A percentile compares a stretch with the other conserved stretches of the same genome.
Conservation (phyloP, 208 protist species). For the Crithidia acanthocephali region DNA sequence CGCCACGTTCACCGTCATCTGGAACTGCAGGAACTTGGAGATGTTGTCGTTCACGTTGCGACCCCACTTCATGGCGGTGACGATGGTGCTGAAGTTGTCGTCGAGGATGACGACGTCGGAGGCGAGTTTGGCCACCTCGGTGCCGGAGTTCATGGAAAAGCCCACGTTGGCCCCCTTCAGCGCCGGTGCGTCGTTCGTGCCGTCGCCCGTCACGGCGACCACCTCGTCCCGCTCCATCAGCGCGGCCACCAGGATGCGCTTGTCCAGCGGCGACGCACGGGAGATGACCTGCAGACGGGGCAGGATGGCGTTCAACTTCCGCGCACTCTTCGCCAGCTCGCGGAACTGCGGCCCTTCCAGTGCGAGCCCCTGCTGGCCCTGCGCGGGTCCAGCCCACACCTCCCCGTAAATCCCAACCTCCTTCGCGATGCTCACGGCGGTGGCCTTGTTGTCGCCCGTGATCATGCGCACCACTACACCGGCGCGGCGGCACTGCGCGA, state of each 20-base stretch:
- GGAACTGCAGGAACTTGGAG: slow-evolving; percentile 98
- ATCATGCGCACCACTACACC: slow-evolving; percentile 97
- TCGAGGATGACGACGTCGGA: slow-evolving; percentile 97
- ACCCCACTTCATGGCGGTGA: slow-evolving; percentile 97
- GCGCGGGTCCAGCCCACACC: slow-evolving; percentile 26
- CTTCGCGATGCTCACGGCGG: slow-evolving; percentile 93
- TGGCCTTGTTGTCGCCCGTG: slow-evolving; percentile 95
- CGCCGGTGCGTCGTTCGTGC: slow-evolving; percentile 98
- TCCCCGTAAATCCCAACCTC: slow-evolving; percentile 37
- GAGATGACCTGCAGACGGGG: slow-evolving; percentile 93
- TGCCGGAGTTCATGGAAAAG: slow-evolving; percentile 95
- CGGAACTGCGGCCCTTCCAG: slow-evolving; percentile 93
- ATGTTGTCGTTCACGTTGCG: slow-evolving; percentile 98
- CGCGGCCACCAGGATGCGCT: slow-evolving; percentile 80
- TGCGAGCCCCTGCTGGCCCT: slow-evolving; percentile 41
- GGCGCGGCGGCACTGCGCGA: slow-evolving; percentile 88
- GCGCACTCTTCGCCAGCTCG: slow-evolving; percentile 60
- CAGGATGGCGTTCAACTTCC: slow-evolving; percentile 55
- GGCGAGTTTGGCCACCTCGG: slow-evolving; percentile 94
- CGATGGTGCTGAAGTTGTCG: slow-evolving; percentile 98
- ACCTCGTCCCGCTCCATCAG: slow-evolving; percentile 84
- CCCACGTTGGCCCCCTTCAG: slow-evolving; percentile 99
- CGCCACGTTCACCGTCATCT: slow-evolving; percentile 97
- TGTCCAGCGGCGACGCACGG: slow-evolving; percentile 95
- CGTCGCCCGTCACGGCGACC: slow-evolving; percentile 95